Evolutionary conservation across 345 rosid genomes (phyloP).

Genomic region (Geranium brycei): DNA sequence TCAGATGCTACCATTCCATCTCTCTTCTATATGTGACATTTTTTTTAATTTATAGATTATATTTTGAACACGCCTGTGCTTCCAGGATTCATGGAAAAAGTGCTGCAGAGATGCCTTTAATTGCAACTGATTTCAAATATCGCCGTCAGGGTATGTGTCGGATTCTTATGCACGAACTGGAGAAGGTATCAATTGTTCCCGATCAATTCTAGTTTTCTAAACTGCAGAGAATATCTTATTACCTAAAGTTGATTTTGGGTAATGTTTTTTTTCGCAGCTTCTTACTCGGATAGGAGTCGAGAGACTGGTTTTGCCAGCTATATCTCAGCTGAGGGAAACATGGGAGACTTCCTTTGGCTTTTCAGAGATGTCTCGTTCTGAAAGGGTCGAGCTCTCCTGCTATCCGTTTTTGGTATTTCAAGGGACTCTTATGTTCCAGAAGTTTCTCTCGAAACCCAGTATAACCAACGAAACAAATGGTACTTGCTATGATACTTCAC

Average conservation of each 20-base stretch:
- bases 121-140: slow-evolving; percentile 29
- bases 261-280: slow-evolving; percentile 11
- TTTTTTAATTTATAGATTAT: background rate
- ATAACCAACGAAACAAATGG: slow-evolving; percentile 3
- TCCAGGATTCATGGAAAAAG: slow-evolving; percentile 29
- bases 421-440: slow-evolving; percentile 23
- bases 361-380: slow-evolving; percentile 15
- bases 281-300: slow-evolving; percentile 17
- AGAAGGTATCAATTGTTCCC: slow-evolving; percentile 19
- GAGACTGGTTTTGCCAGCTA: slow-evolving; percentile 23
- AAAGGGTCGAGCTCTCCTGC: slow-evolving; percentile 12
- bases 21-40: background rate
- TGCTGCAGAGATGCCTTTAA: slow-evolving; percentile 41
- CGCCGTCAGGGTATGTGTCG: slow-evolving; percentile 42
- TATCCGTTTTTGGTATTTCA: slow-evolving; percentile 20
- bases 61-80: background rate
- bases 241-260: background rate
- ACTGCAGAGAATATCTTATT: background rate
- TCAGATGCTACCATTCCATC: background rate
- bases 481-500: background rate
- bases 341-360: slow-evolving; percentile 27
- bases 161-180: slow-evolving; percentile 24
- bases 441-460: slow-evolving; percentile 2
- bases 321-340: slow-evolving; percentile 13
- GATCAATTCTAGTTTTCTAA: too few species aligned